A percentile compares a stretch with the other conserved stretches of the same genome.
These are phyloP conservation scores for Acidomyces sp. DNA, from an alignment of 495 filamentous ascomycete genomes.

Conservation along the genomic window DNA sequence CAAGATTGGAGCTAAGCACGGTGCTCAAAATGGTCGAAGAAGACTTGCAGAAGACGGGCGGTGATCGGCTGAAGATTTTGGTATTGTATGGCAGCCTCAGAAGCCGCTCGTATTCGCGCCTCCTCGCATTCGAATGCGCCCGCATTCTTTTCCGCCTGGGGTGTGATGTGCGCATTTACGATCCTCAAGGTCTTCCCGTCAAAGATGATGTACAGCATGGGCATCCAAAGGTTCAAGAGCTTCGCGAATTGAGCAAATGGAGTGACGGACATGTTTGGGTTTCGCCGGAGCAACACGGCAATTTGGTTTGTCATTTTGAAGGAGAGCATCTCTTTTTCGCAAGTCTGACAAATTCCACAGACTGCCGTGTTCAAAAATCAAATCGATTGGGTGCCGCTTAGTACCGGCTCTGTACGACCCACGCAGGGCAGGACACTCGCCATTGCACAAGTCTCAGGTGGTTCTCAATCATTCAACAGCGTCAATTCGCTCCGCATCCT, in stretches of 20 bases:
- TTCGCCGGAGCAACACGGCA: constrained; percentile 59
- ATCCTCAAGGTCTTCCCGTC: constrained; percentile 48
- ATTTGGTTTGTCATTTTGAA: constrained; percentile 32
- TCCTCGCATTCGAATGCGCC: constrained; percentile 47
- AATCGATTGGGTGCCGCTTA: constrained; percentile 62
- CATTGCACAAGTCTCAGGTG: constrained; percentile 52
- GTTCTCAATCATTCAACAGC: constrained; percentile 59
- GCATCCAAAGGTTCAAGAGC: constrained; percentile 54
- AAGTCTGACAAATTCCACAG: constrained; percentile 20
- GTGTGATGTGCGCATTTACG: constrained; percentile 53
- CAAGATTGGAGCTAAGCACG: constrained; percentile 43
- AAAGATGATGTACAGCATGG: constrained; percentile 47
- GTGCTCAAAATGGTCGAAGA: constrained; percentile 39
- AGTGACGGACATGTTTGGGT: constrained; percentile 61
- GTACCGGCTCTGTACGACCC: constrained; percentile 48
- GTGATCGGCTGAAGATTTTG: constrained; percentile 43
- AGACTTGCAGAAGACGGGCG: constrained; percentile 31
- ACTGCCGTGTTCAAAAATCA: constrained; percentile 65
- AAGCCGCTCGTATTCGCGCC: constrained; percentile 41
- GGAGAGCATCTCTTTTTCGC: neutral
- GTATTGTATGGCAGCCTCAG: constrained; percentile 53
- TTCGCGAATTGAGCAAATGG: constrained; percentile 50
- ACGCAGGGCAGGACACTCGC: constrained; percentile 57
- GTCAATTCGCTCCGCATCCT: constrained; percentile 59
- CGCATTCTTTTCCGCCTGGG: constrained; percentile 54